Evolutionary conservation across 1,284 basidiomycete species (phyloP).

Genomic region (Singerocomus inundabilis): DNA sequence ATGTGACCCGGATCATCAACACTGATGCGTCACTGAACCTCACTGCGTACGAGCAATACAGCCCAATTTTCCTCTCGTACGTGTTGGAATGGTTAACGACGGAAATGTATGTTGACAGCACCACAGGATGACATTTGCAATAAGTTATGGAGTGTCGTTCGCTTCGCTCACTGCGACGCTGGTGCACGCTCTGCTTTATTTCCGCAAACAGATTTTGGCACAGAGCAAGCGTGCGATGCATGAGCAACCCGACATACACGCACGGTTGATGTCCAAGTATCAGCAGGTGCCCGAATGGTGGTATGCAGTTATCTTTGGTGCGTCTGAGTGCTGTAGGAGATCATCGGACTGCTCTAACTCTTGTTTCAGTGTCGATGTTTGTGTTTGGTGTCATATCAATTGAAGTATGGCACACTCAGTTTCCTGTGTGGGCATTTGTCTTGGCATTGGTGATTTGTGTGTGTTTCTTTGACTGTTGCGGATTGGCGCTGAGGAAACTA

Average conservation of each 20-base stretch:
- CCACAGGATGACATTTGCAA: conserved; percentile 47
- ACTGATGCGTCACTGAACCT: conserved; percentile 57
- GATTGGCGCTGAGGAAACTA: background rate
- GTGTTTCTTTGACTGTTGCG: background rate
- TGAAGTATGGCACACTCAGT: conserved; percentile 52
- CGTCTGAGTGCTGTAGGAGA: background rate
- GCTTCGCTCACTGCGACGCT: conserved; percentile 67
- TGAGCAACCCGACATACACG: conserved; percentile 75
- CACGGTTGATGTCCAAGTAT: conserved; percentile 72
- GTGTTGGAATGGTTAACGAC: background rate
- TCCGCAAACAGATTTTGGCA: conserved; percentile 63
- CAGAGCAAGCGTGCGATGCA: conserved; percentile 51
- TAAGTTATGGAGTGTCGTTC: conserved; percentile 71
- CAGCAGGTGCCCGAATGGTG: conserved; percentile 75
- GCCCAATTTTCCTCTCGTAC: conserved; percentile 79
- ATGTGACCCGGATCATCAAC: conserved; percentile 66
- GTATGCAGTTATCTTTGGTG: conserved; percentile 48
- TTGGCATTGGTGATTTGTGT: conserved; percentile 36
- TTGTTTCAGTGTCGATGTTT: conserved; percentile 43
- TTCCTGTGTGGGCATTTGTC: conserved; percentile 55
- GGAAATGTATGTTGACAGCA: background rate
- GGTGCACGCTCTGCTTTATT: conserved; percentile 66
- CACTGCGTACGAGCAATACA: conserved; percentile 73
- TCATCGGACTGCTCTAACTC: background rate
- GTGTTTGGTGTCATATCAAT: conserved; percentile 59